These are phyloP conservation scores for Amylocystis lapponica DNA, from an alignment of 768 basidiomycete species.

Conservation along the genomic window DNA sequence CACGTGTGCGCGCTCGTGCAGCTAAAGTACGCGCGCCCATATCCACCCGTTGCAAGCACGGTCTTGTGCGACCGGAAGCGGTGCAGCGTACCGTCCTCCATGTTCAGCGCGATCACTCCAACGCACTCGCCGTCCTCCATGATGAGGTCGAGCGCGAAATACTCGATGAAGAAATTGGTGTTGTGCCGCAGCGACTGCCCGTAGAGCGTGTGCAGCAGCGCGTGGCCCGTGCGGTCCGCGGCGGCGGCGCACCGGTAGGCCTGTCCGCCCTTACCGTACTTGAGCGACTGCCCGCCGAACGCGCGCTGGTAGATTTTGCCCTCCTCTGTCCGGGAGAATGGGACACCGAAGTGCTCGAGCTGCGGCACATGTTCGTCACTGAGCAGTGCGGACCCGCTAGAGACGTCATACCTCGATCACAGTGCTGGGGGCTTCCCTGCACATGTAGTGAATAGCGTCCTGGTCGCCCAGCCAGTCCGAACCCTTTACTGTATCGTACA, in stretches of 20 bases:
- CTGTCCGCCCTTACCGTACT: conserved; percentile 97
- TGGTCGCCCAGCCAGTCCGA: conserved; percentile 99
- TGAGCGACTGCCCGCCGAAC: conserved; percentile 95
- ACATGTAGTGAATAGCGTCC: conserved; percentile 99
- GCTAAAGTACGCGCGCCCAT: conserved; percentile 96
- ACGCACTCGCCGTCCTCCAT: conserved; percentile 99
- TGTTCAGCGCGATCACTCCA: conserved; percentile 97
- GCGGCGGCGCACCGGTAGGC: conserved; percentile 99
- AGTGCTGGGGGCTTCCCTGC: conserved; percentile 89
- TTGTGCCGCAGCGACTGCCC: conserved; percentile 98
- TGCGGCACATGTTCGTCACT: conserved; percentile 26
- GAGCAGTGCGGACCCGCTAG: too few relatives aligned
- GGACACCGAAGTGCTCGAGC: conserved; percentile 98
- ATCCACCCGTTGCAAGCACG: conserved; percentile 96
- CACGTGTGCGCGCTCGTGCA: conserved; percentile 99
- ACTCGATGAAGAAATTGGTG: conserved; percentile 99
- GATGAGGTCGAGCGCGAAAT: conserved; percentile 97
- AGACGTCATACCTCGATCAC: conserved; percentile 71
- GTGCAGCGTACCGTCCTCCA: conserved; percentile 99
- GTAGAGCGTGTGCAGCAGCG: conserved; percentile 96
- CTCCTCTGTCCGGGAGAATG: conserved; percentile 96
- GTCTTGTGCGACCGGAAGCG: conserved; percentile 99
- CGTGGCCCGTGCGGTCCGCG: conserved; percentile 97
- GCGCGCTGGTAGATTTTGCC: conserved; percentile 99
- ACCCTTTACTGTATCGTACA: conserved; percentile 97